phyloP scores from a whole-genome alignment of 139 green algal species.

The Deuterostichococcus epilithicus region DNA sequence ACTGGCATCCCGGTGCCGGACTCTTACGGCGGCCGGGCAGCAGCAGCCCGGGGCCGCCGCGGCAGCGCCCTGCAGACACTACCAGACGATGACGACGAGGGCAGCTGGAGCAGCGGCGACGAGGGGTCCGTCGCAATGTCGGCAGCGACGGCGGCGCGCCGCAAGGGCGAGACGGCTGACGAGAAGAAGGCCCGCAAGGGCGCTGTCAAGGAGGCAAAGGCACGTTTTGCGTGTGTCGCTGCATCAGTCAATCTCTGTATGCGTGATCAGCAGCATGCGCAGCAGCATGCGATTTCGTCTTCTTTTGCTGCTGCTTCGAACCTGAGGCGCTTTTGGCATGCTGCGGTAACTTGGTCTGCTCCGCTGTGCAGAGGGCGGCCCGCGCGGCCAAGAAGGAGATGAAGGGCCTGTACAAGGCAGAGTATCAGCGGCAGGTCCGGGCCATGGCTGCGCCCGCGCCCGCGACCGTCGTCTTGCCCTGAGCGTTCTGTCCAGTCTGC shows the following conservation, averaged over 20 bases:
- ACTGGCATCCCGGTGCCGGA: not conserved
- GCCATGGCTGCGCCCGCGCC: slow-evolving; percentile 25
- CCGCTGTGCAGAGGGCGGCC: slow-evolving; percentile 45
- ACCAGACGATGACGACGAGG: not conserved
- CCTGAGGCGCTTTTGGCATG: not conserved
- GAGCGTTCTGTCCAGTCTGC: too few species aligned
- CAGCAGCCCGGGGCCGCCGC: too few species aligned
- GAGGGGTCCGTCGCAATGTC: not conserved
- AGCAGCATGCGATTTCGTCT: not conserved
- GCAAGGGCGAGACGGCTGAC: slow-evolving; percentile 74
- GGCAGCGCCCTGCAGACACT: not conserved
- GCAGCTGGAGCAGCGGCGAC: slow-evolving; percentile 3
- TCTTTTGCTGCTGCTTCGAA: not conserved
- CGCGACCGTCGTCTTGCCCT: not conserved
- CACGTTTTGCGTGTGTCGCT: too few species aligned
- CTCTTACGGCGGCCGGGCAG: not conserved
- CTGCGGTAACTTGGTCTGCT: too few species aligned
- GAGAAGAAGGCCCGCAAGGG: slow-evolving; percentile 77
- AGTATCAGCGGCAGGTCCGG: slow-evolving; percentile 44
- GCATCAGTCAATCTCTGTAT: too few species aligned
- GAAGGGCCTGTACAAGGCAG: slow-evolving; percentile 73
- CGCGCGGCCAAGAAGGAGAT: slow-evolving; percentile 78
- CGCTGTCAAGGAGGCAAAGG: slow-evolving; percentile 70
- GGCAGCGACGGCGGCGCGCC: slow-evolving; percentile 14
- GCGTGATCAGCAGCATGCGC: too few species aligned